Evolutionary conservation across 2,329 filamentous ascomycete species (phyloP), one percentile per base, ranked within the genome.

Genomic region (Corynespora cassiicola): DNA sequence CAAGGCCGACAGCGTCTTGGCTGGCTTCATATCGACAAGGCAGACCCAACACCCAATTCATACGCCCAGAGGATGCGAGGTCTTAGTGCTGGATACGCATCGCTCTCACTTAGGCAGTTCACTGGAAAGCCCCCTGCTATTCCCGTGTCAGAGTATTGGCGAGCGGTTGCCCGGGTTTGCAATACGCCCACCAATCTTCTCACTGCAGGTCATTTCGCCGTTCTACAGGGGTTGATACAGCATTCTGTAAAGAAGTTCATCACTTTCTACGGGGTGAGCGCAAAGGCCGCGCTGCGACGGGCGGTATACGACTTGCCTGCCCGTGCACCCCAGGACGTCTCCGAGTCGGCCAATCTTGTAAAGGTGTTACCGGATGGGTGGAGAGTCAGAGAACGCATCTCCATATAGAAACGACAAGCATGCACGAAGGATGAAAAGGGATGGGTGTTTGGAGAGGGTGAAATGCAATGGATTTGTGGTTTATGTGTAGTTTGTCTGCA

Each of bases 1-100:
- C 42, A 55, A 36, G 65, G 65, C 19, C 56, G 56, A 17, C 36
- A 47, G 17, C 56, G 61, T 5, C 52, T 69, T 6, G 66, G 66
- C n/a, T 65, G 56, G 60, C n/a, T n/a, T n/a, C n/a, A n/a, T n/a
- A 48, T 51, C 12, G 38, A 54, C 32, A 40, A 49, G 40, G 19
- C 57, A 67, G 26, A 63, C 51, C 21, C 49, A 50, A 6, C 92
- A 80, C 74, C 75, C 87, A 84, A 90, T 63, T 73, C 74, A n/a
- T 90, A 96, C 68, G 81, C 82, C 53, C 86, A 91, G 63, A 82
- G 87, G 42, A 92, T 95, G 86, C 85, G 82, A 4, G 92, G 90
- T 0, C 75, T 96, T 1, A 90, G 84, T 1, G 86, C 87, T 3
- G 92, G 92, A 0, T 99, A 87, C 61, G 88, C 90, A 0, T 83